Base-by-base conservation (phyloP, 1,284 basidiomycete species). In the Ustilago trichophora region DNA sequence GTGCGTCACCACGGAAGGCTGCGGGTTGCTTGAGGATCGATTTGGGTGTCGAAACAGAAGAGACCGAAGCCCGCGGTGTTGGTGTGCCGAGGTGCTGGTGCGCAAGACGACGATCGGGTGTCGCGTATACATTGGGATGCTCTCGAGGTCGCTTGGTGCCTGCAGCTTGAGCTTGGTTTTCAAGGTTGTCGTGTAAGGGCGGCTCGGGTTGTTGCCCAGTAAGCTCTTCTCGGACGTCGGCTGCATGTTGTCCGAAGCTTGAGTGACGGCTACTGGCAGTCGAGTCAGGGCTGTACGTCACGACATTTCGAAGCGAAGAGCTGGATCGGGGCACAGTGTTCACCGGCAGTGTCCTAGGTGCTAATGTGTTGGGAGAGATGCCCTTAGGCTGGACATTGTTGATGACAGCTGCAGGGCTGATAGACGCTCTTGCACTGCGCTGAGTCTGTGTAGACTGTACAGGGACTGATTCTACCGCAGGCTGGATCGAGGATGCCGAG, bases 271-370 rank as follows among this genome's bases (percentile, higher is more conserved):
- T 69, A 43, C 66, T 64, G 42, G 33, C 48, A 8, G 55, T 69
- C 34, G 56, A 55, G 13, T 69, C 66, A 18, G 66, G 66, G 13
- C 59, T 64, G 46, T 69, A 69, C 10, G 55, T 69, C 43, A 69
- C 56, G 1, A 69, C 55, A 22, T 69, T 64, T 22, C 66, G 66
- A 11, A 69, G 60, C 38, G 59, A 64, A 6, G 66, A 69, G 22
- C 60, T 34, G 6, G 66, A 64, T 18, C 59, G 29, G n/a, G 66
- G 66, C 15, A 60, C 55, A 13, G 57, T 67, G 44, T 36, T 67
- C 7, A 35, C 34, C 12, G 56, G 44, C 33, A 55, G 18, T 2
- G 45, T 16, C 9, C 62, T 40, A 13, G 50, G 42, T 5, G 46
- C 55, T 4, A 65, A 50, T 3, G 15, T 34, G 12, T 36, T 64